Conservation (phyloP, 164 flowering plant genomes). For the Paratinospora sagittata region DNA sequence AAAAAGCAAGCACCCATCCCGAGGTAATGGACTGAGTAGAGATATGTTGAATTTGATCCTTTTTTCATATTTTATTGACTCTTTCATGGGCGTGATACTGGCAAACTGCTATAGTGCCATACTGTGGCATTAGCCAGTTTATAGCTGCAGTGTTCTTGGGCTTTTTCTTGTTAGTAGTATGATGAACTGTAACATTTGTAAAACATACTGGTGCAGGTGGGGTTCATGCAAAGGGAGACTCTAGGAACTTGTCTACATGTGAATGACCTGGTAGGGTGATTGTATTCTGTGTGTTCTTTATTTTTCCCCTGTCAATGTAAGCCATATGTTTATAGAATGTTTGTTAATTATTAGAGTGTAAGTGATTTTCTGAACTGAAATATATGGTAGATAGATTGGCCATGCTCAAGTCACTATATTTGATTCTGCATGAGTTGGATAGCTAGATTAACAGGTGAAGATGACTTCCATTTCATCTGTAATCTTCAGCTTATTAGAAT, state of each 20-base stretch:
- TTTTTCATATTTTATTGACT: background rate
- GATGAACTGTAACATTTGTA: conserved; percentile 1
- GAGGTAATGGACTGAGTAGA: conserved; percentile 19
- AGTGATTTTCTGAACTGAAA: background rate
- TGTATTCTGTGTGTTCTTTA: background rate
- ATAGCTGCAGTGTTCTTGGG: background rate
- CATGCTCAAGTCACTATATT: background rate
- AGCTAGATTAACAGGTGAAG: background rate
- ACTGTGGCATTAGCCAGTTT: background rate
- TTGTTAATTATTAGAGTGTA: background rate
- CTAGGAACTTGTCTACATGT: background rate
- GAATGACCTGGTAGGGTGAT: conserved; percentile 1
- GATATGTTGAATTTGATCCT: conserved; percentile 4
- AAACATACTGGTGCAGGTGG: conserved; percentile 14
- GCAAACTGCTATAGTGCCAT: background rate
- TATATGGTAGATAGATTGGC: background rate
- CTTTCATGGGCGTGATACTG: background rate
- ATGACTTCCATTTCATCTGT: background rate
- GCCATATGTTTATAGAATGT: background rate
- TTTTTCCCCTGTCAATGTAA: background rate
- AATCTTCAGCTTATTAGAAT: background rate
- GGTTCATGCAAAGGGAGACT: conserved; percentile 13
- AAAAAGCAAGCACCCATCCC: conserved; percentile 36
- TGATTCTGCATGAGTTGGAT: background rate
- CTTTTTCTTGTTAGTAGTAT: background rate